phyloP scores from a whole-genome alignment of 2,329 filamentous ascomycete genomes.

The Nemania sp. region DNA sequence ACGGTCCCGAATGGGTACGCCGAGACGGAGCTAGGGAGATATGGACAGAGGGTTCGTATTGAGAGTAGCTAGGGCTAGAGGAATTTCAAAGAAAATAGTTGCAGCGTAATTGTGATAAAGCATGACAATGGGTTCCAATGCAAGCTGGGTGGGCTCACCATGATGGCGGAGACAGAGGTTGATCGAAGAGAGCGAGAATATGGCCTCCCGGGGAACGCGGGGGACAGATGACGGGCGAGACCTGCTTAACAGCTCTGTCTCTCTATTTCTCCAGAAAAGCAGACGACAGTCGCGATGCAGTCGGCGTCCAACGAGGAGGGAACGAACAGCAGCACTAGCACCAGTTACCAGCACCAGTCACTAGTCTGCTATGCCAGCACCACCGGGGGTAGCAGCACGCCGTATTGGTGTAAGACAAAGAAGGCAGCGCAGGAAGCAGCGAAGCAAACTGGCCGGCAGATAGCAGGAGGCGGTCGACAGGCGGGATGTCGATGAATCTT shows the following conservation, averaged over 20 bases:
- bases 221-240: not conserved
- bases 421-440: slow-evolving; percentile 2
- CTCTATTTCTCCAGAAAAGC: too few species aligned
- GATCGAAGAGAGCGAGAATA: not conserved
- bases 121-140: slow-evolving; percentile 3
- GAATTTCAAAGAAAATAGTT: slow-evolving; percentile 7
- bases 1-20: not conserved
- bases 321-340: not conserved
- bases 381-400: slow-evolving; percentile 4
- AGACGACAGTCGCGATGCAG: not conserved
- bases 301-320: not conserved
- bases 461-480: not conserved
- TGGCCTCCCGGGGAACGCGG: not conserved
- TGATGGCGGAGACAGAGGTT: slow-evolving; percentile 18
- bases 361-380: not conserved
- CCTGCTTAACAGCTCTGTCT: too few species aligned
- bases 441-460: too few species aligned
- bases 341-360: not conserved
- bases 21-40: slow-evolving; percentile 3
- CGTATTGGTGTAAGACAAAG: slow-evolving; percentile 1
- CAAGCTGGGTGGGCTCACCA: slow-evolving; percentile 25
- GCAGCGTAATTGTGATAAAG: slow-evolving; percentile 4
- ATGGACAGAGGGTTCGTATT: not conserved
- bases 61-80: slow-evolving; percentile 2
- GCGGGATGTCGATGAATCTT: too few species aligned